Conservation (phyloP, 2,329 filamentous ascomycete genomes). For the Didymella pinodella region DNA sequence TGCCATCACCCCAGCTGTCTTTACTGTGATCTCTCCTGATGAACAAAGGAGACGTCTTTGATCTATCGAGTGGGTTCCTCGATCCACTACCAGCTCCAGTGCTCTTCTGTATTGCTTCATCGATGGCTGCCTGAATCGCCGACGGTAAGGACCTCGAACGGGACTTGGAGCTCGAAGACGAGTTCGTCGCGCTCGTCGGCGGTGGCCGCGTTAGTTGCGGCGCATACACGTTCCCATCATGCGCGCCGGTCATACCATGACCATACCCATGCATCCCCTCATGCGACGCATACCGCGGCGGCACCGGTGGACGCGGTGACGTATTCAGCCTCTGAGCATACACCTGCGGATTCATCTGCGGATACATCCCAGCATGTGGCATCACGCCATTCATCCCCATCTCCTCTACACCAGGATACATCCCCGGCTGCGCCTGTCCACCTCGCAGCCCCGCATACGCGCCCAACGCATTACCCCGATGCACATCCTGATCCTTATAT, state of each 20-base stretch:
- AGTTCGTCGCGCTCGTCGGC: background rate
- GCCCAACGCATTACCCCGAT: background rate
- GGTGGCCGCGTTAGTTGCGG: background rate
- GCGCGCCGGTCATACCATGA: background rate
- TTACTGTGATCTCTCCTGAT: background rate
- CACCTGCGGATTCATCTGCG: background rate
- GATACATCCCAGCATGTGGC: background rate
- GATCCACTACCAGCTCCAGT: background rate
- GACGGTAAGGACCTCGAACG: background rate
- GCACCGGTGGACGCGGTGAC: background rate
- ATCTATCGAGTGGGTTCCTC: background rate
- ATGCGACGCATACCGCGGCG: background rate
- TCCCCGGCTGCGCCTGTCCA: background rate
- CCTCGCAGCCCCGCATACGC: background rate
- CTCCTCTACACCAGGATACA: background rate
- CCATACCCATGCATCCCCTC: background rate
- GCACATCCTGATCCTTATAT: background rate
- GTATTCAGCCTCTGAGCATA: background rate
- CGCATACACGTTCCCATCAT: background rate
- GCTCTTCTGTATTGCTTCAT: conserved; percentile 2
- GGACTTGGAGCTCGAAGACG: background rate
- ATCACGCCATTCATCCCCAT: background rate
- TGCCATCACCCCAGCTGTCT: conserved; percentile 28
- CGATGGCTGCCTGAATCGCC: conserved; percentile 1
- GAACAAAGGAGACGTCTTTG: background rate